Evolutionary conservation across 306 rosid genomes (phyloP).

Genomic region (Quercus alba): DNA sequence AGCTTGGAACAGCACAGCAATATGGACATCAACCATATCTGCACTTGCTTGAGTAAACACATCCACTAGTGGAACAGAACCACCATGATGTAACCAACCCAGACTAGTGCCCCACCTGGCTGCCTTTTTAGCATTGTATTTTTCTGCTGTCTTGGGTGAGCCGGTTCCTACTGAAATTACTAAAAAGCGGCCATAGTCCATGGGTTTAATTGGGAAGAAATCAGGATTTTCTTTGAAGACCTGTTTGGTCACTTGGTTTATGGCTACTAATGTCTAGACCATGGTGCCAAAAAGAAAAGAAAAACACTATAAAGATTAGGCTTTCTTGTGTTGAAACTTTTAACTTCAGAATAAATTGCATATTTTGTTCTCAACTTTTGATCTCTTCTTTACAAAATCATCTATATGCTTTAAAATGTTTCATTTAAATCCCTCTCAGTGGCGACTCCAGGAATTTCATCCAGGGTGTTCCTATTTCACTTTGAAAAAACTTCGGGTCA

Average conservation of each 20-base stretch:
- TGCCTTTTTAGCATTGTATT: constrained; percentile 18
- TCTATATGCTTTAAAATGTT: too few species aligned
- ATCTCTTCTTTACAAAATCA: too few species aligned
- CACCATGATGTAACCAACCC: constrained; percentile 24
- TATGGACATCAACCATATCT: constrained; percentile 28
- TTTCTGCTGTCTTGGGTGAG: constrained; percentile 22
- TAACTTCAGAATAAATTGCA: background rate
- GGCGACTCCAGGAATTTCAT: too few species aligned
- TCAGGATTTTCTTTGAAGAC: constrained; percentile 18
- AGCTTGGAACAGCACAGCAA: constrained; percentile 29
- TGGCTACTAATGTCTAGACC: constrained; percentile 29
- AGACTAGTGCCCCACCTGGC: constrained; percentile 35
- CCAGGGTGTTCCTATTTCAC: too few species aligned
- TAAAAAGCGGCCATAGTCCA: constrained; percentile 26
- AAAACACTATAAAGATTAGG: background rate
- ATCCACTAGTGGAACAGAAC: constrained; percentile 22
- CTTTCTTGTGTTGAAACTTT: background rate
- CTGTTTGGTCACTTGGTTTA: constrained; percentile 33
- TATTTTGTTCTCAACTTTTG: too few species aligned
- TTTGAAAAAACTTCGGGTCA: too few species aligned
- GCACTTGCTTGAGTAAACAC: constrained; percentile 26
- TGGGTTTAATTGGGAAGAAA: constrained; percentile 34
- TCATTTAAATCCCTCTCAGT: too few species aligned
- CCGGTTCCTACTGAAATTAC: constrained; percentile 48
- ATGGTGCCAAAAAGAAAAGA: background rate